These are phyloP conservation scores for Sporothrix brasiliensis DNA, from an alignment of 2,329 filamentous ascomycete species.

Conservation along the genomic window DNA sequence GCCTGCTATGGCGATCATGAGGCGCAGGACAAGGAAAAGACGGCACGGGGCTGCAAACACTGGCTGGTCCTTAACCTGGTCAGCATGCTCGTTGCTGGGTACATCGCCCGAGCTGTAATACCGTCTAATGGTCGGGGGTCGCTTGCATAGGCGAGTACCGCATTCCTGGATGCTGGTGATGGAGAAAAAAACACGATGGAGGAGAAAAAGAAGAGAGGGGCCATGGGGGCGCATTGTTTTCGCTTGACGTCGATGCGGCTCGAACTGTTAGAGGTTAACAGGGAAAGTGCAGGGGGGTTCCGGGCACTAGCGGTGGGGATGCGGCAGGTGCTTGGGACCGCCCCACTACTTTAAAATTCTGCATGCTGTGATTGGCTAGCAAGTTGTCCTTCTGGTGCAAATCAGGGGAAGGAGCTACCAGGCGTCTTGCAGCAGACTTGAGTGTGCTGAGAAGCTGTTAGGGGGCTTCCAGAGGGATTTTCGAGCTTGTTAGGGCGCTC, in stretches of 20 bases:
- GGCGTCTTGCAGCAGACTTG: background rate
- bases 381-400: background rate
- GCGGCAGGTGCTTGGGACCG: conserved; percentile 1
- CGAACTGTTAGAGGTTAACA: conserved; percentile 37
- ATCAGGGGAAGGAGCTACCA: conserved; percentile 22
- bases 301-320: conserved; percentile 27
- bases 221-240: conserved; percentile 24
- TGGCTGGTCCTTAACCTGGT: conserved; percentile 10
- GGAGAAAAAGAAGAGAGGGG: background rate
- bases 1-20: conserved; percentile 32
- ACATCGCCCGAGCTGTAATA: conserved; percentile 15
- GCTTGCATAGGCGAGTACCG: conserved; percentile 1
- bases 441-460: background rate
- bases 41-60: conserved; percentile 3
- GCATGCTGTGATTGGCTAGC: conserved; percentile 9
- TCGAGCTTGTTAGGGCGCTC: background rate
- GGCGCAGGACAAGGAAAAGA: conserved; percentile 17
- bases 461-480: background rate
- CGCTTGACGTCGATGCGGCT: conserved; percentile 40
- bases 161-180: conserved; percentile 9
- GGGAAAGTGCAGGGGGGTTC: background rate
- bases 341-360: conserved; percentile 24
- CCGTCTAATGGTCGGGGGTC: background rate
- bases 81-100: conserved; percentile 8
- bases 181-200: background rate